Base-by-base conservation (phyloP, 768 basidiomycete genomes). In the Amanita pallidorosea region DNA sequence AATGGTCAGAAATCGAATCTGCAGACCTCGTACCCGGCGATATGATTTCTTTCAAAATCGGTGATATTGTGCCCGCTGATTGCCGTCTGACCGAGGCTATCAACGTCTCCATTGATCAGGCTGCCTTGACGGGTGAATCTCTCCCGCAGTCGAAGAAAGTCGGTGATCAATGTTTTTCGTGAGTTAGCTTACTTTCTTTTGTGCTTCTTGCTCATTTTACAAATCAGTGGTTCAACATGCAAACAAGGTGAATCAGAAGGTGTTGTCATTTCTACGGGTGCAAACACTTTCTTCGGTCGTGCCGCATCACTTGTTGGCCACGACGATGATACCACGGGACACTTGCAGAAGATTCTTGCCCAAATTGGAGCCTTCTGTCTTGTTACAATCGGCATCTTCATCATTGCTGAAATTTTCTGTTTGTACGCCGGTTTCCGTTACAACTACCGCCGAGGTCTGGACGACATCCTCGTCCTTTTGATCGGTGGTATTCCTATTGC, bases 401-500 rank as follows among this genome's bases (percentile, higher is more conserved):
- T 97, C 61, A 42, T 97, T 52, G 86, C 91, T 11, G 94, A 98
- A 68, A 96, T 98, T 57, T 74, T 96, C 65, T 82, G 89, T 56
- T 79, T 98, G 53, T 98, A 97, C 68, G 85, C 93, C 45, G 87
- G 83, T 37, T 97, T 92, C 87, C 76, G 72, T 52, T 97, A 88
- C 76, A 67, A 61, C 46, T 98, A 98, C 74, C 89, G 95, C 61
- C 84, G 84, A 54, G 95, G 94, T 73, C 85, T 97, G 59, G 83
- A 98, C 79, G 88, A 93, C 76, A 93, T 97, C 70, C 81, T 98
- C 31, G 95, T 97, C 57, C 88, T 98, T 66, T 79, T 98, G 80
- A 98, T 98, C 70, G 95, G 95, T 76, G 95, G 95, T 75, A 98
- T 98, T 64, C 95, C 95, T 62, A 98, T 97, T 70, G 95, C 95